Evolutionary conservation across 305 asterid genomes (phyloP).

Genomic region (Fraxinus nigra): DNA sequence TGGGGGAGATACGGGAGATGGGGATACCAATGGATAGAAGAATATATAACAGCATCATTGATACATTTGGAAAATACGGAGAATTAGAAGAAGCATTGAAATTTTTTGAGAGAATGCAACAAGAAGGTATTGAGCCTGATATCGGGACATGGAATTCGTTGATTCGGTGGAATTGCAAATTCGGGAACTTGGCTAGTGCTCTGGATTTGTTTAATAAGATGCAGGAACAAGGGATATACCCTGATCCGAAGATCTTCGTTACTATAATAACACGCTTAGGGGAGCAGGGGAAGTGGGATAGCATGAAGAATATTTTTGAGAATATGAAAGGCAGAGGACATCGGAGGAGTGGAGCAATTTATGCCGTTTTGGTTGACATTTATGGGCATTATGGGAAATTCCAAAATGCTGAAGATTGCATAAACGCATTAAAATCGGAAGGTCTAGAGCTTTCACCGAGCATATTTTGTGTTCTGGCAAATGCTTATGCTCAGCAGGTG

Average conservation of each 20-base stretch:
- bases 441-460: constrained; percentile 67
- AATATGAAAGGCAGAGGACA: constrained; percentile 60
- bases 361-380: constrained; percentile 71
- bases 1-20: constrained; percentile 58
- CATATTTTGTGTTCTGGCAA: constrained; percentile 76
- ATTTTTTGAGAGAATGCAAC: constrained; percentile 66
- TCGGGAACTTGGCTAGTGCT: constrained; percentile 58
- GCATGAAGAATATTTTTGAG: constrained; percentile 48
- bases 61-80: constrained; percentile 77
- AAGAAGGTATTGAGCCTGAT: constrained; percentile 61
- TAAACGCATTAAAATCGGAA: constrained; percentile 60
- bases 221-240: constrained; percentile 80
- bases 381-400: constrained; percentile 79
- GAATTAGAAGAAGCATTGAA: constrained; percentile 73
- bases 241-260: constrained; percentile 72
- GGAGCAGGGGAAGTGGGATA: constrained; percentile 82
- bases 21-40: constrained; percentile 62
- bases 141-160: constrained; percentile 78
- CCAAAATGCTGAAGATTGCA: constrained; percentile 63
- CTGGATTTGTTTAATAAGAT: constrained; percentile 58
- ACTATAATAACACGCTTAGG: constrained; percentile 62
- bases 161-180: constrained; percentile 80
- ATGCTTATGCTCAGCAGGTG: constrained; percentile 94
- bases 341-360: constrained; percentile 66
- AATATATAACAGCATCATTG: constrained; percentile 70